Base-by-base conservation (phyloP, 2,329 filamentous ascomycete genomes). In the Botrytis deweyae region DNA sequence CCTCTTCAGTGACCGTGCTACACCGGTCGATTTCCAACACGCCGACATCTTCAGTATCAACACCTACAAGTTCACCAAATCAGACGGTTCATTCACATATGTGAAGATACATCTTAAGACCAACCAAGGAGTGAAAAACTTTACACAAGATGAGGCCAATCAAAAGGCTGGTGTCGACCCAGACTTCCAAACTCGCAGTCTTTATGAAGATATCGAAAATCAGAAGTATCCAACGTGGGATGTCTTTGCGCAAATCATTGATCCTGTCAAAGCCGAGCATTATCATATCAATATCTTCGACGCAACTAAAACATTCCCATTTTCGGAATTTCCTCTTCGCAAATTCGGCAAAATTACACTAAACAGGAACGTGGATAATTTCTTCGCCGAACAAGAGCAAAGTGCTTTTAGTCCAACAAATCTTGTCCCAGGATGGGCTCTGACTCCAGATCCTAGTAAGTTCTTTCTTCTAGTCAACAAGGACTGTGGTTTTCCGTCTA, bases 301-400 rank as follows among this genome's bases (percentile, higher is more conserved):
- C 75, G 79, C 87, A 74, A 88, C 87, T 63, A 87, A 88, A 78
- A 82, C 87, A 75, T 87, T 85, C 85, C 86, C 86, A 16, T 84
- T 87, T 63, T 81, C 80, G 49, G 68, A 78, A 38, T 77, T 86
- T 46, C 86, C 86, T 2, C 82, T 87, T 20, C 84, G 85, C 25
- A 82, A 82, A 61, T 84, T 87, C 73, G 86, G 86, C 49, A 83
- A 84, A 74, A 81, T 88, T 75, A 84, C 82, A 0, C 77, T 88
- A 10, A 86, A 87, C 77, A 81, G 82, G 72, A 88, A 87, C 82
- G 83, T 85, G 1, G 80, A 85, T 78, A 89, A 89, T 80, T 89
- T 89, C 80, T 89, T 89, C 75, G 86, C 87, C 70, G 88, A 91
- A 77, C 90, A 92, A 70, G 91, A 93, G 83, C 90, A 92, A 80